phyloP scores from a whole-genome alignment of 2,329 filamentous ascomycete species.

The Aureobasidium namibiae region DNA sequence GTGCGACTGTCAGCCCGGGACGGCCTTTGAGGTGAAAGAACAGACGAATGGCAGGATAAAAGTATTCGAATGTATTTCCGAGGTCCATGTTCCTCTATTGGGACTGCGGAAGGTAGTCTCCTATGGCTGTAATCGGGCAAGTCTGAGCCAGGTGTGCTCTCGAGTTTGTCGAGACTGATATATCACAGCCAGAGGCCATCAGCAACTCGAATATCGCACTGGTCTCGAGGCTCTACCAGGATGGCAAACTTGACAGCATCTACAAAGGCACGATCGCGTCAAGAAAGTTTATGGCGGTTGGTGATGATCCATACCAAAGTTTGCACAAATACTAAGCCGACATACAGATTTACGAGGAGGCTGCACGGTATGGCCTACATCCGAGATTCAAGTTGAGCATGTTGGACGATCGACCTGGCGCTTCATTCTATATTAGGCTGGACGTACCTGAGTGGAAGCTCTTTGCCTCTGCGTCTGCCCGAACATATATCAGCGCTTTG shows the following conservation, averaged over 20 bases:
- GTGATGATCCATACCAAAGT: background rate
- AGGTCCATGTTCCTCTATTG: background rate
- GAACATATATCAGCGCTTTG: background rate
- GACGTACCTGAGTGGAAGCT: background rate
- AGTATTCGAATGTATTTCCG: background rate
- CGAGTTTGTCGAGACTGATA: background rate
- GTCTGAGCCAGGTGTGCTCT: background rate
- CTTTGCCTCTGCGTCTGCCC: background rate
- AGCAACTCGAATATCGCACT: background rate
- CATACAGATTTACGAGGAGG: background rate
- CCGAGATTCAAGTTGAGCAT: background rate
- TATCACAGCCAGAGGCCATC: background rate
- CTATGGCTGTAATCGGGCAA: background rate
- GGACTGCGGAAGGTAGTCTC: background rate
- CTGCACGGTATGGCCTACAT: background rate
- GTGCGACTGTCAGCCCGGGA: too few species aligned
- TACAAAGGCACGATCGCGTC: background rate
- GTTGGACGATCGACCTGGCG: background rate
- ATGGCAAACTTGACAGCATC: background rate
- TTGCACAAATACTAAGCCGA: background rate
- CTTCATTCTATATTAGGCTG: background rate
- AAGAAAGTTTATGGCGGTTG: background rate
- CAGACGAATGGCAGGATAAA: background rate
- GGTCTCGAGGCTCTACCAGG: background rate
- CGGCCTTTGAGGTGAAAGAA: too few species aligned